Conservation (phyloP, 257 asterid genomes). For the Asclepias syriaca region DNA sequence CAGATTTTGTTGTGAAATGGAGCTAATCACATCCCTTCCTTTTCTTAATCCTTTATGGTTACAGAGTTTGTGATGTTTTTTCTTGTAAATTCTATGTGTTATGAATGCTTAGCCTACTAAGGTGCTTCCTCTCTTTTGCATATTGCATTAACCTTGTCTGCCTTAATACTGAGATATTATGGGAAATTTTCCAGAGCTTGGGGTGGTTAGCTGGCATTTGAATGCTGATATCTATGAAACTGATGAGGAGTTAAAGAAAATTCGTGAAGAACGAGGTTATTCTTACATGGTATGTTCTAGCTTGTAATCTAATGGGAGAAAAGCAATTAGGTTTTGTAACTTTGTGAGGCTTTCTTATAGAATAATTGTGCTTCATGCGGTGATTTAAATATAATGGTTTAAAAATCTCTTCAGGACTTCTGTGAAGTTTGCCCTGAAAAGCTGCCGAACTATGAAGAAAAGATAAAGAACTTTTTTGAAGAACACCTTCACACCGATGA, state of each 20-base stretch:
- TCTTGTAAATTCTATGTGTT: too few species aligned
- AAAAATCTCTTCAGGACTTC: constrained; percentile 50
- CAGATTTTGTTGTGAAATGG: background rate
- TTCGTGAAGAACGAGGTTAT: constrained; percentile 81
- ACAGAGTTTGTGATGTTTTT: background rate
- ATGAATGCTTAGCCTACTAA: background rate
- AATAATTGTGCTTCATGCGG: background rate
- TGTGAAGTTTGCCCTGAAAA: constrained; percentile 88
- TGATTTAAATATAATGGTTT: background rate
- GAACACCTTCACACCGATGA: constrained; percentile 96
- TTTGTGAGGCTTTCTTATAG: background rate
- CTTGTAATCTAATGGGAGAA: background rate
- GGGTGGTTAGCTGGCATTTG: constrained; percentile 89
- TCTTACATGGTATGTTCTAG: constrained; percentile 58
- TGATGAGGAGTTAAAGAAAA: constrained; percentile 80
- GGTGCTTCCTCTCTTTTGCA: background rate
- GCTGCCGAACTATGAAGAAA: constrained; percentile 79
- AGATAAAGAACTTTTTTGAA: constrained; percentile 71
- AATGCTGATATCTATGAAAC: constrained; percentile 91
- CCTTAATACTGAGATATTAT: background rate
- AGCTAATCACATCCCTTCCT: background rate
- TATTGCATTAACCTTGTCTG: background rate
- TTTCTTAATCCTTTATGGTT: background rate
- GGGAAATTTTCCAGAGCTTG: constrained; percentile 54
- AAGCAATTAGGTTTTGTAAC: background rate